Conservation (phyloP, 768 basidiomycete species). For the Brasilioporus rufonigricans region DNA sequence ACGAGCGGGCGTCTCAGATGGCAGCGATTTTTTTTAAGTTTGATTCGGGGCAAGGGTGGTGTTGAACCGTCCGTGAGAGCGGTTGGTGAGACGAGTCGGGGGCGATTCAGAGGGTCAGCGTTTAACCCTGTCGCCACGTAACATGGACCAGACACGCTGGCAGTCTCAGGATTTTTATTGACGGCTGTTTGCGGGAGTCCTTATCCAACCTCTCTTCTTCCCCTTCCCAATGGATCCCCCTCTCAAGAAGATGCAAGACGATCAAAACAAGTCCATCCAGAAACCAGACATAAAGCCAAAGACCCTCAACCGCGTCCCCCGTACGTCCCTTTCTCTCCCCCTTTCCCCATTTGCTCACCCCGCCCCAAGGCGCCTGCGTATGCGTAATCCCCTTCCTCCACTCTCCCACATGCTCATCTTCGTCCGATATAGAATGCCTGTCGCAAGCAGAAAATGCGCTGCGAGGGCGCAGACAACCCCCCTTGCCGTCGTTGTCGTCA, state of each 20-base stretch:
- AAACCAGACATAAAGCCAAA: constrained; percentile 74
- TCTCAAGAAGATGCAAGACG: constrained; percentile 48
- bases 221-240: constrained; percentile 19
- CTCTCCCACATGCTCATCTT: constrained; percentile 15
- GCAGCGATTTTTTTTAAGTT: no score
- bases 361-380: constrained; percentile 72
- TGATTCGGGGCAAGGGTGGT: no score
- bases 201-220: constrained; percentile 2
- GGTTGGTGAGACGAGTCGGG: no score
- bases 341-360: constrained; percentile 15
- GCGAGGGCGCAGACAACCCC: constrained; percentile 93
- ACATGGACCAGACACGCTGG: not conserved
- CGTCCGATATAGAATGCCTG: constrained; percentile 73
- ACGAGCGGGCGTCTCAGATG: no score
- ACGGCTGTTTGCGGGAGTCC: constrained; percentile 15
- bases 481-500: constrained; percentile 94
- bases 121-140: constrained; percentile 4
- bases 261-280: constrained; percentile 27
- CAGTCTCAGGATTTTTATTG: constrained; percentile 14
- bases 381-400: constrained; percentile 27
- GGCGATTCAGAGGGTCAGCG: no score
- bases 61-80: no score
- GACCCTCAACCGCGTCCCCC: constrained; percentile 83
- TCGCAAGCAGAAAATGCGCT: constrained; percentile 96
- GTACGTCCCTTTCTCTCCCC: constrained; percentile 43